phyloP scores from a whole-genome alignment of 768 basidiomycete species.

The Kwoniella mangroviensis region DNA sequence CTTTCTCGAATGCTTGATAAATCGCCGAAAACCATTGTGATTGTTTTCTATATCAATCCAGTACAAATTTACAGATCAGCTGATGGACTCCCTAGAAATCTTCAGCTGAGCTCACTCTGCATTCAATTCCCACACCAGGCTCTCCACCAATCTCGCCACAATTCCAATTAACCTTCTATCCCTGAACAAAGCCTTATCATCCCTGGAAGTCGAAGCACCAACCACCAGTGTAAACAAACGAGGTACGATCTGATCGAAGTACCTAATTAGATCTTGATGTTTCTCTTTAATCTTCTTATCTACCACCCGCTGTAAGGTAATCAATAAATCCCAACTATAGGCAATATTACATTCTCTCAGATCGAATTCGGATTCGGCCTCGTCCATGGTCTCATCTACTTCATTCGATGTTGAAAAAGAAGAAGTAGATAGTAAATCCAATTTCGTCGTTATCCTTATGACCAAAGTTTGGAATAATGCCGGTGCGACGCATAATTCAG shows the following conservation, averaged over 20 bases:
- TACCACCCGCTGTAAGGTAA: slow-evolving; percentile 70
- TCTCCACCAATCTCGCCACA: slow-evolving; percentile 69
- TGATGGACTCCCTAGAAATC: too few species aligned
- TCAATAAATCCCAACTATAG: slow-evolving; percentile 82
- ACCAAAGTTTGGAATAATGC: slow-evolving; percentile 84
- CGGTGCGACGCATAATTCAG: slow-evolving; percentile 72
- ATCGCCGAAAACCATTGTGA: slow-evolving; percentile 62
- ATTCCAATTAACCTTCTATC: slow-evolving; percentile 67
- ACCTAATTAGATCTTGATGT: slow-evolving; percentile 77
- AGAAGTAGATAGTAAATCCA: slow-evolving; percentile 63
- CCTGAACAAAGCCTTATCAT: slow-evolving; percentile 36
- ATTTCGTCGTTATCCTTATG: slow-evolving; percentile 73
- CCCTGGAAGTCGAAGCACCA: slow-evolving; percentile 54
- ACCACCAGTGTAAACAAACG: slow-evolving; percentile 71
- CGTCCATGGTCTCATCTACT: slow-evolving; percentile 26
- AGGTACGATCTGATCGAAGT: slow-evolving; percentile 75
- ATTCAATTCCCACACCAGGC: slow-evolving; percentile 69
- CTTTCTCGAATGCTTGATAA: slow-evolving; percentile 67
- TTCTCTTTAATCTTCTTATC: slow-evolving; percentile 62
- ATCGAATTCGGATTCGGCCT: slow-evolving; percentile 5
- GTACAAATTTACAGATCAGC: too few species aligned
- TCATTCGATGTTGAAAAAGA: slow-evolving; percentile 28
- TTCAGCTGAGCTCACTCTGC: slow-evolving; percentile 66
- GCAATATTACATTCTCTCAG: slow-evolving; percentile 67
- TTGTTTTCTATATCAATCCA: slow-evolving; percentile 68